These are phyloP conservation scores for Hypoxylon fragiforme DNA, from an alignment of 495 filamentous ascomycete species.

Conservation along the genomic window DNA sequence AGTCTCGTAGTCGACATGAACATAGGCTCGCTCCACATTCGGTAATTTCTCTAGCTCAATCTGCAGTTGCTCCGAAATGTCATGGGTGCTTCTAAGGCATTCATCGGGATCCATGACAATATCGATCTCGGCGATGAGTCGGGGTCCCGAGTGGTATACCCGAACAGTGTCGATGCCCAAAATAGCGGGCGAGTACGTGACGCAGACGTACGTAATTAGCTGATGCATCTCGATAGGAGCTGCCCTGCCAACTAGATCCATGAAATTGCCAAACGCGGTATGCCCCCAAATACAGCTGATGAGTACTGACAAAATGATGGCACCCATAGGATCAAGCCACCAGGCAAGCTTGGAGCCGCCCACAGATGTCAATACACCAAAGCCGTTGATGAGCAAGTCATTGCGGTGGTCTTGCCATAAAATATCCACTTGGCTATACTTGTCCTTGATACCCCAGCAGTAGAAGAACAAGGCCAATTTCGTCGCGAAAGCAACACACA, in stretches of 20 bases:
- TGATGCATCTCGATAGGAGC: constrained; percentile 86
- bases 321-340: constrained; percentile 96
- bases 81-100: constrained; percentile 78
- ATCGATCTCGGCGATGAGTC: constrained; percentile 88
- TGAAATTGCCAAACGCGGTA: constrained; percentile 87
- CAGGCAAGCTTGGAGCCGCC: constrained; percentile 83
- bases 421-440: constrained; percentile 85
- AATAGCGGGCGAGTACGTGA: constrained; percentile 85
- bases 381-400: constrained; percentile 85
- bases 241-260: constrained; percentile 85
- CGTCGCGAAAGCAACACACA: constrained; percentile 80
- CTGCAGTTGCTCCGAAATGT: constrained; percentile 92
- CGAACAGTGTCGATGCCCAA: constrained; percentile 90
- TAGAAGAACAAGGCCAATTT: constrained; percentile 86
- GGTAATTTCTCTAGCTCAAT: constrained; percentile 91
- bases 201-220: constrained; percentile 93
- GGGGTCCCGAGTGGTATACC: constrained; percentile 86
- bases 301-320: constrained; percentile 76
- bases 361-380: constrained; percentile 87
- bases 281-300: constrained; percentile 79
- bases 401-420: constrained; percentile 92
- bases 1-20: constrained; percentile 97
- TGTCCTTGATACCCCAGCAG: constrained; percentile 87
- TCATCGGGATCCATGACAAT: constrained; percentile 77
- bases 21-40: constrained; percentile 91